Evolutionary conservation across 495 filamentous ascomycete genomes (phyloP), one percentile per base, ranked within the genome.

Genomic region (Penicillium lividum): DNA sequence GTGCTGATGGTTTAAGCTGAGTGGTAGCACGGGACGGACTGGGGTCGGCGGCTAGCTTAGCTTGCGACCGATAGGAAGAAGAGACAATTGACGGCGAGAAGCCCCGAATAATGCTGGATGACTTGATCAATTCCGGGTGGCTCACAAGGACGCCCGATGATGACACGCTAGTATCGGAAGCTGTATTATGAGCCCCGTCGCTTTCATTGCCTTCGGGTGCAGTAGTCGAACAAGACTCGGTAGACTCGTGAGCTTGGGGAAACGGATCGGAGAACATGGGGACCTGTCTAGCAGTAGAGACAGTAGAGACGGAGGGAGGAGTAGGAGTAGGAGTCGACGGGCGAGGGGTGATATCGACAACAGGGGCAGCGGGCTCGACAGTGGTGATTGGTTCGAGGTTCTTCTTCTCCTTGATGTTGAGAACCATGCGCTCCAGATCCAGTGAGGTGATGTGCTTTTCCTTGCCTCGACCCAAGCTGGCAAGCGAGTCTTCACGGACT

Each of bases 361-460:
- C 75, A 3, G 84, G 85, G 25, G 67, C 65, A 46, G 67, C 56
- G 18, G 80, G 77, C 11, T 80, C 68, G 47, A 84, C 73, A 31
- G 66, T 59, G 31, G 78, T 67, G 22, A 84, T 66, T 4, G 84
- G 84, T 62, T 81, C 77, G n/a, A 94, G 79, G 42, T 79, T 78
- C 75, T 90, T 89, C 68, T 80, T 80, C 67, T 92, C 85, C 67
- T 93, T 87, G 66, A 97, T 94, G 55, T 91, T 90, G 40, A 87
- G 82, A 0, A 97, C 89, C 85, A 96, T 94, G 67, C 92, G 92
- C 76, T 95, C 89, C 16, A 97, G 73, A 59, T 91, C 89, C 58
- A 87, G 77, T 2, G 92, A 89, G 0, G 92, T 94, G 54, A 97
- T 95, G 73, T 97, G 94, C 62, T 92, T 90, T 71, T 96, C 91